phyloP scores from a whole-genome alignment of 148 eudicot genomes.

The Amaranthus cruentus region DNA sequence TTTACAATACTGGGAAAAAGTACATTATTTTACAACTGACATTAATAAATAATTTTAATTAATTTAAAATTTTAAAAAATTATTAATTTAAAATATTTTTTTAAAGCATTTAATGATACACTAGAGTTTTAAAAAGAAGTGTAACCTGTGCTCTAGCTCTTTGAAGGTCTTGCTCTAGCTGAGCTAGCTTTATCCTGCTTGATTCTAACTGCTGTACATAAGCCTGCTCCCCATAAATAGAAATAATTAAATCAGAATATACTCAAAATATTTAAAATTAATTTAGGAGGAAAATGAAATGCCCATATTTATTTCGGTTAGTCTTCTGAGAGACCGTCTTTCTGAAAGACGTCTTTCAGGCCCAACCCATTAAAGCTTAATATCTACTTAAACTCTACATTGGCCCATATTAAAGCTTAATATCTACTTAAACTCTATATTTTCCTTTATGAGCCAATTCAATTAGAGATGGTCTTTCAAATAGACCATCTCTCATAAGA shows the following conservation, averaged over 20 bases:
- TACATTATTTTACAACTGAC: neutral
- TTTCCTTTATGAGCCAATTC: too few species aligned
- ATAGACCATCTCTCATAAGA: too few species aligned
- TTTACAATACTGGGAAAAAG: neutral
- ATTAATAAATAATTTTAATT: neutral
- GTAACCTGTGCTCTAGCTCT: slow-evolving; percentile 79
- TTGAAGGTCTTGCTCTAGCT: slow-evolving; percentile 86
- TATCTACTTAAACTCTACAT: too few species aligned
- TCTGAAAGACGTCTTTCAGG: too few species aligned
- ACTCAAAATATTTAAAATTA: neutral
- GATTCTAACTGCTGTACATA: slow-evolving; percentile 94
- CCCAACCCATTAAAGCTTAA: too few species aligned
- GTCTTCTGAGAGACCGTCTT: too few species aligned
- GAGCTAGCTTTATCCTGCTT: slow-evolving; percentile 82
- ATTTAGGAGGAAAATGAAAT: neutral
- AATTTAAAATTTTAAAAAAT: neutral
- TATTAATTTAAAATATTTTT: neutral
- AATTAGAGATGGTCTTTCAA: too few species aligned
- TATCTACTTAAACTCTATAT: too few species aligned
- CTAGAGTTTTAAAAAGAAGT: neutral
- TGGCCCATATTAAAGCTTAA: too few species aligned
- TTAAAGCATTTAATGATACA: too few species aligned
- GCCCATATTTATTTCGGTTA: neutral
- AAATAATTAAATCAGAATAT: neutral
- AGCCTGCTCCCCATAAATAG: slow-evolving; percentile 37